Evolutionary conservation across 2,329 filamentous ascomycete species (phyloP).

Genomic region (Aspergillus pseudoglaucus): DNA sequence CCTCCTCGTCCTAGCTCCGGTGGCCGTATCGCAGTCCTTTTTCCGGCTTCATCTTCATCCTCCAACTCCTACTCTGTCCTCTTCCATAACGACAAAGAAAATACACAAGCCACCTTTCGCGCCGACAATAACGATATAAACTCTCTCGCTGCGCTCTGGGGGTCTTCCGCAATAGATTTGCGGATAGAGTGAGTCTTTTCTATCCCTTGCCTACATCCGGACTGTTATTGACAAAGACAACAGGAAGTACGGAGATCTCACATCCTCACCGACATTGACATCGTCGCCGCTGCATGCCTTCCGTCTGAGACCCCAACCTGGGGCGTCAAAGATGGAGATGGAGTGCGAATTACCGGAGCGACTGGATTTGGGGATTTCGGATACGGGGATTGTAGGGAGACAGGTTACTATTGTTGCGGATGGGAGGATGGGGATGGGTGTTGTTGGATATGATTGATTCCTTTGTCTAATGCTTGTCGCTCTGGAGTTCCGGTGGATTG

Average conservation of each 20-base stretch:
- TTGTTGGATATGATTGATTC: conserved; percentile 30
- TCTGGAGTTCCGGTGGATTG: not conserved
- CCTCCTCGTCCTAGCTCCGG: conserved; percentile 44
- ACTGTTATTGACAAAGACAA: not conserved
- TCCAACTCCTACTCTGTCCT: conserved; percentile 24
- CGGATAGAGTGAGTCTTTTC: conserved; percentile 26
- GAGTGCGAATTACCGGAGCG: conserved; percentile 23
- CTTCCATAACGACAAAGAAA: conserved; percentile 16
- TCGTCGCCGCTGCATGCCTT: conserved; percentile 22
- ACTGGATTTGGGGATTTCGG: conserved; percentile 29
- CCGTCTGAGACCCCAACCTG: conserved; percentile 7
- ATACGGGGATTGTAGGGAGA: conserved; percentile 28
- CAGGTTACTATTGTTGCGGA: conserved; percentile 23
- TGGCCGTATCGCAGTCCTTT: conserved; percentile 29
- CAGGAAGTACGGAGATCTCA: conserved; percentile 25
- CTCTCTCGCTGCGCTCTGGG: conserved; percentile 10
- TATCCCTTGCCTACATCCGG: not conserved
- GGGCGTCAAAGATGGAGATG: conserved; percentile 6
- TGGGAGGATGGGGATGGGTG: conserved; percentile 22
- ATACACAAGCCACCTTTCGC: conserved; percentile 21
- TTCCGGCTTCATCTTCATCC: conserved; percentile 14
- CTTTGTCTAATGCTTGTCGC: not conserved
- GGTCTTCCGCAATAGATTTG: conserved; percentile 18
- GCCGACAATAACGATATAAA: conserved; percentile 17
- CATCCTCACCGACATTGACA: conserved; percentile 1